A percentile compares a stretch with the other conserved stretches of the same genome.
Evolutionary conservation across 1,139 yeast species (phyloP).

Genomic region (Blastobotrys serpentis): DNA sequence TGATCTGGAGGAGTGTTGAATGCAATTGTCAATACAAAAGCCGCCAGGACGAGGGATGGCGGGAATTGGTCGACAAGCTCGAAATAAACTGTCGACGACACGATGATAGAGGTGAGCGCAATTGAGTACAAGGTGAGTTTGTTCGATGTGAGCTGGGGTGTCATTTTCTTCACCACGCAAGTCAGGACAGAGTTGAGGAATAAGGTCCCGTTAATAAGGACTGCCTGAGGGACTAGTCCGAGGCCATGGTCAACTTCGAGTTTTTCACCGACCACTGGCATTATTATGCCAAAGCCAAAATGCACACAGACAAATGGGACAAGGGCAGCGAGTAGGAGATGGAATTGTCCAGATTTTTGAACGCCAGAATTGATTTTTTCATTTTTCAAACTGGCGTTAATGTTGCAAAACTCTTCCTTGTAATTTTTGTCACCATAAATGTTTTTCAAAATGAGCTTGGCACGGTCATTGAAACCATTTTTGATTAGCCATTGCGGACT

Average conservation of each 20-base stretch:
- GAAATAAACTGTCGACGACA: neutral
- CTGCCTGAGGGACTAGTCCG: conserved; percentile 6
- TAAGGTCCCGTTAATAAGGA: conserved; percentile 10
- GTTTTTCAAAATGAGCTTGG: neutral
- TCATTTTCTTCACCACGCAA: neutral
- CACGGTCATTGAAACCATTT: neutral
- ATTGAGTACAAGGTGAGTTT: neutral
- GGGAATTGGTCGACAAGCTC: neutral
- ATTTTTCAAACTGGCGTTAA: neutral
- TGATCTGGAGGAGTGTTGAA: neutral
- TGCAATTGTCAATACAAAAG: neutral
- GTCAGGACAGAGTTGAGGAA: conserved; percentile 3
- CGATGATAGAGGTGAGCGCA: neutral
- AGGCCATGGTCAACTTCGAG: conserved; percentile 12
- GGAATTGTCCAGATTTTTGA: conserved; percentile 2
- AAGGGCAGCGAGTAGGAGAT: neutral
- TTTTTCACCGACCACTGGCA: conserved; percentile 3
- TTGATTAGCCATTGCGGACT: neutral
- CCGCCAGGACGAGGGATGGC: neutral
- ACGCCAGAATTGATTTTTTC: neutral
- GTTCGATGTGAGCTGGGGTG: neutral
- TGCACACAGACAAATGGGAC: conserved; percentile 14
- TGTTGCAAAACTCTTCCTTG: neutral
- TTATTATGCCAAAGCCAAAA: conserved; percentile 13
- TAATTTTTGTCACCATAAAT: neutral